Evolutionary conservation across 805 yeast genomes (phyloP), one percentile per base, ranked within the genome.

Genomic region (Lipomyces sp.): DNA sequence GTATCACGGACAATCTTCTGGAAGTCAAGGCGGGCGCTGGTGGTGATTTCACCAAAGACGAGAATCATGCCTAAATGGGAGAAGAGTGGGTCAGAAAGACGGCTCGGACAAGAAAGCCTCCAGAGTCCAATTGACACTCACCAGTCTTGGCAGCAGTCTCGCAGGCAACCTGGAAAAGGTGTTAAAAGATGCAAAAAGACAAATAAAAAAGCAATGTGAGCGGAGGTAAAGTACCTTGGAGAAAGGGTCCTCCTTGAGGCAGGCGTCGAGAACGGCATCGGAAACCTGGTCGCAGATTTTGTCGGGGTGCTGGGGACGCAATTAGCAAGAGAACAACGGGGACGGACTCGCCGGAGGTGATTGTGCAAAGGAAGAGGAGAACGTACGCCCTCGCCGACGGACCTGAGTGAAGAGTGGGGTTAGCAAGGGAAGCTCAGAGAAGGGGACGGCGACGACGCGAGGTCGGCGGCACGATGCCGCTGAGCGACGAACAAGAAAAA

Each of bases 91-190:
- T n/a, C 14, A 8, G 11, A 7, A 32, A 13, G 6, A 21, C 8
- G 11, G 23, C 26, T n/a, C 14, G 14, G 11, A 38, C 41, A n/a
- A 40, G 16, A n/a, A n/a, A n/a, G n/a, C n/a, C n/a, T n/a, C n/a
- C n/a, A n/a, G 13, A 40, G 26, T 29, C 2, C 18, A 40, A 29
- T 21, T n/a, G n/a, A 5, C 18, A n/a, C 49, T 16, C 28, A 45
- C 98, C 98, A 61, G 98, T 93, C 79, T 93, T 93, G 66, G 98
- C 84, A 61, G 98, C 98, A 55, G 98, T 87, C 76, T 93, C 98
- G 79, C 98, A 93, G 43, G 96, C 98, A 70, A 93, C 98, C 61
- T 58, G 19, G 19, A 36, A 31, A 7, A 14, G 14, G 28, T 23
- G 24, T 10, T 21, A 10, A 23, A 14, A 21, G 24, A 37, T 5